Evolutionary conservation across 768 basidiomycete genomes (phyloP).

Genomic region (Dioszegia aurantiaca): DNA sequence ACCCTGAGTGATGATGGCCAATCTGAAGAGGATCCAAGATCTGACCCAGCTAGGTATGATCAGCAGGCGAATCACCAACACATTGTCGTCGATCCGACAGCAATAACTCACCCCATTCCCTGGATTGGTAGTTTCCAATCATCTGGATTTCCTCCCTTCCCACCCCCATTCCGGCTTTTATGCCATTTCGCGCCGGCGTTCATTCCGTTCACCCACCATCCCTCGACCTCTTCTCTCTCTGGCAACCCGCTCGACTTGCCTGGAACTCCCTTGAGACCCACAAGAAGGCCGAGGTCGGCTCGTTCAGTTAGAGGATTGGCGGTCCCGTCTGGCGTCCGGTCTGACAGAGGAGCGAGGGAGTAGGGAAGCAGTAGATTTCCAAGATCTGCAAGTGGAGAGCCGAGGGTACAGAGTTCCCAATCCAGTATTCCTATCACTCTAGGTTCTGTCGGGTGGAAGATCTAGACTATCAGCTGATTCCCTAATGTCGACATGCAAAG

Average conservation of each 20-base stretch:
- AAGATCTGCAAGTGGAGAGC: slow-evolving; percentile 87
- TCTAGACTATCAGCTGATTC: slow-evolving; percentile 30
- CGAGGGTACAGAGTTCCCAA: slow-evolving; percentile 95
- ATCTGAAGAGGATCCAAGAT: slow-evolving; percentile 51
- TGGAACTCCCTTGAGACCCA: slow-evolving; percentile 65
- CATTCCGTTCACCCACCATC: slow-evolving; percentile 61
- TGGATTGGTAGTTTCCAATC: slow-evolving; percentile 63
- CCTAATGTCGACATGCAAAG: too few species aligned
- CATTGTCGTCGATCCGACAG: slow-evolving; percentile 63
- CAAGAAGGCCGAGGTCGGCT: slow-evolving; percentile 51
- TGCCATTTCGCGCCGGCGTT: slow-evolving; percentile 33
- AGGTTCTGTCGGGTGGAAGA: slow-evolving; percentile 86
- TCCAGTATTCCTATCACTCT: slow-evolving; percentile 91
- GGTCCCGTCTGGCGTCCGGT: not conserved
- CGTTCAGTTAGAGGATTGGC: slow-evolving; percentile 47
- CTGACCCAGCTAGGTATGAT: slow-evolving; percentile 17
- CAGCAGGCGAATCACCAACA: not conserved
- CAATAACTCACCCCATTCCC: slow-evolving; percentile 78
- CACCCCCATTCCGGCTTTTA: not conserved
- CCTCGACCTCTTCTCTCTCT: slow-evolving; percentile 75
- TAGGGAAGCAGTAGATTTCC: slow-evolving; percentile 86
- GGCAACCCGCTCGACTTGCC: slow-evolving; percentile 60
- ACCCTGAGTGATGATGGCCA: slow-evolving; percentile 80
- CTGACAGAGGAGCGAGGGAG: slow-evolving; percentile 55
- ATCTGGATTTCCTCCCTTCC: not conserved